A percentile compares a stretch with the other conserved stretches of the same genome.
phyloP scores from a whole-genome alignment of 371 early-diverging fungal genomes.

The Furculomyces boomerangus region DNA sequence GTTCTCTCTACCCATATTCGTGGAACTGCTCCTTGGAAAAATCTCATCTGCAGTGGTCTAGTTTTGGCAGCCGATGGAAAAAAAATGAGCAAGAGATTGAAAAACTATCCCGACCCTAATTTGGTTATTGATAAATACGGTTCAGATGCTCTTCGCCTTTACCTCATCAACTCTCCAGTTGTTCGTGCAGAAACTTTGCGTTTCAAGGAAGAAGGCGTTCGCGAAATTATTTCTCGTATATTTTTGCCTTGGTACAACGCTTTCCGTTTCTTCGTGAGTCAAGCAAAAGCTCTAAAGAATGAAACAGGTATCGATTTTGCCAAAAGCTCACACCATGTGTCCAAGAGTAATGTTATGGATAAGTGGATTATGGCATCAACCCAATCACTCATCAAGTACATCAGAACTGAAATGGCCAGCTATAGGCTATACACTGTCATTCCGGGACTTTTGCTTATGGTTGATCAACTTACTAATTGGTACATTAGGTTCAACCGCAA shows the following conservation, averaged over 20 bases:
- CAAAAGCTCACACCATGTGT: conserved; percentile 44
- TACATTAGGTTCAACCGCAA: conserved; percentile 99
- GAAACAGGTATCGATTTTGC: conserved; percentile 60
- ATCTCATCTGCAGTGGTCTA: conserved; percentile 98
- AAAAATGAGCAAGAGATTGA: conserved; percentile 99
- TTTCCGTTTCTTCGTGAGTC: conserved; percentile 90
- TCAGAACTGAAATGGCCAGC: conserved; percentile 81
- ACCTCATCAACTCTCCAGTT: conserved; percentile 98
- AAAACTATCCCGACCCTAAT: conserved; percentile 99
- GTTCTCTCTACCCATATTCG: conserved; percentile 98
- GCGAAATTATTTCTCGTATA: conserved; percentile 87
- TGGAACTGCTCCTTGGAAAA: conserved; percentile 97
- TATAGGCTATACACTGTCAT: conserved; percentile 97
- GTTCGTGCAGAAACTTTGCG: conserved; percentile 95
- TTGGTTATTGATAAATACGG: conserved; percentile 83
- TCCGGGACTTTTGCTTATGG: conserved; percentile 71
- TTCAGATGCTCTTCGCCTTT: conserved; percentile 96
- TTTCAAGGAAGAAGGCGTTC: conserved; percentile 98
- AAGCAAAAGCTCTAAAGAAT: conserved; percentile 76
- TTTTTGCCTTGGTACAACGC: conserved; percentile 99
- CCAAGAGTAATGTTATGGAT: conserved; percentile 84
- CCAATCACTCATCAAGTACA: conserved; percentile 81
- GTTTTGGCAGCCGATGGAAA: conserved; percentile 98
- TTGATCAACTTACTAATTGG: conserved; percentile 98
- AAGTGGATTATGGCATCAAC: conserved; percentile 92